Percentiles rank a stretch among this genome's conserved stretches.
Conservation (phyloP, 2,329 filamentous ascomycete genomes). For the Diaporthe batatas region DNA sequence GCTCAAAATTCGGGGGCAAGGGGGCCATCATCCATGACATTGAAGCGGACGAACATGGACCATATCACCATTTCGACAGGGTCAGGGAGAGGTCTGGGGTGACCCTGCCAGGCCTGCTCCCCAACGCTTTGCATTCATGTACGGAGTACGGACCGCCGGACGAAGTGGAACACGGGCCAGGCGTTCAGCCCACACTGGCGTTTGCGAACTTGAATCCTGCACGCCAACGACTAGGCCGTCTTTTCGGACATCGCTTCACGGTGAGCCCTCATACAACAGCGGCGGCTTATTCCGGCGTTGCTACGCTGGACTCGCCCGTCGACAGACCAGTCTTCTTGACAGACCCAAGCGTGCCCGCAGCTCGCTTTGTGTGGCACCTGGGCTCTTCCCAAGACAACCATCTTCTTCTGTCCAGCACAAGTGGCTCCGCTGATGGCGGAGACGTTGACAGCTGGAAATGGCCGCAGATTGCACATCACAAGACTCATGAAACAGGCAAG, state of each 20-base stretch:
- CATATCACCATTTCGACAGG: neutral
- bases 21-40: neutral
- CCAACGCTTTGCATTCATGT: no score
- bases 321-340: neutral
- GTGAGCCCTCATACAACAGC: no score
- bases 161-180: neutral
- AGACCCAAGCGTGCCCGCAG: neutral
- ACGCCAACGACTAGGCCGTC: neutral
- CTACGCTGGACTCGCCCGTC: neutral
- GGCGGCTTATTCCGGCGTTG: neutral
- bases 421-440: conserved; percentile 47
- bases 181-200: neutral
- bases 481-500: conserved; percentile 43
- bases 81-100: neutral
- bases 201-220: neutral
- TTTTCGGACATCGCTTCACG: no score
- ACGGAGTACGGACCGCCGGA: no score
- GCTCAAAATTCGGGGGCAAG: neutral
- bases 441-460: conserved; percentile 46
- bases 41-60: neutral
- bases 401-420: conserved; percentile 41
- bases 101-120: neutral
- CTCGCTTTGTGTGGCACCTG: no score
- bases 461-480: conserved; percentile 47
- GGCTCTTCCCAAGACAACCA: neutral